These are phyloP conservation scores for Primulina eburnea DNA, from an alignment of 257 asterid species.

Conservation along the genomic window DNA sequence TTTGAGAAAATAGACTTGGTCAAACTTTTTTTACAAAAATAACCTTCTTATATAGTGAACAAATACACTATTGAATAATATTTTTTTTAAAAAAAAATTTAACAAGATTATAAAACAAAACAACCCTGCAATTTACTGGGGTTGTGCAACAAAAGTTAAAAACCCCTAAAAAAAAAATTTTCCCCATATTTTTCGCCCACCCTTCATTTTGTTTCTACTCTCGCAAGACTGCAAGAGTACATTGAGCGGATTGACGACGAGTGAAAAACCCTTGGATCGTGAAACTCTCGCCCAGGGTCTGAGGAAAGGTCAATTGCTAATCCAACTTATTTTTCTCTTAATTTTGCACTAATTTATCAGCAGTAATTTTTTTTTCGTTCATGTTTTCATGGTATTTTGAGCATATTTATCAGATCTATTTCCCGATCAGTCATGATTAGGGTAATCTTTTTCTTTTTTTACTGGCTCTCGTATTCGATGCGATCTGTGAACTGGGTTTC, in stretches of 20 bases:
- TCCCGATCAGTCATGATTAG: background rate
- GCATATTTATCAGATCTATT: conserved; percentile 4
- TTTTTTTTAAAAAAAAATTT: too few relatives aligned
- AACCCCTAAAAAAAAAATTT: too few relatives aligned
- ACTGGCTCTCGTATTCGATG: background rate
- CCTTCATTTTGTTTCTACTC: background rate
- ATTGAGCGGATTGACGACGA: background rate
- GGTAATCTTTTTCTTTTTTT: too few relatives aligned
- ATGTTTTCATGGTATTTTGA: background rate
- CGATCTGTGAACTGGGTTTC: background rate
- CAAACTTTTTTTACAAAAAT: too few relatives aligned
- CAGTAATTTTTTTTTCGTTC: background rate
- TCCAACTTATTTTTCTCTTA: background rate
- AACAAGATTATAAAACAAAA: too few relatives aligned
- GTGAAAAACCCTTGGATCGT: background rate
- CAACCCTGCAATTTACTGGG: too few relatives aligned
- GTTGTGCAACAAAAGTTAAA: too few relatives aligned
- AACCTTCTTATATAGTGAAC: too few relatives aligned
- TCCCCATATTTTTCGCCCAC: too few relatives aligned
- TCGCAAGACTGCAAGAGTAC: background rate
- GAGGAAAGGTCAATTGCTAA: background rate
- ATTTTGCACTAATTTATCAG: background rate
- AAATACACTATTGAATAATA: too few relatives aligned
- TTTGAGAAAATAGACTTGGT: too few relatives aligned
- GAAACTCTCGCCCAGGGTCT: background rate